Conservation (phyloP, 202 grass and related monocot species). For the Schoenoplectus triqueter region DNA sequence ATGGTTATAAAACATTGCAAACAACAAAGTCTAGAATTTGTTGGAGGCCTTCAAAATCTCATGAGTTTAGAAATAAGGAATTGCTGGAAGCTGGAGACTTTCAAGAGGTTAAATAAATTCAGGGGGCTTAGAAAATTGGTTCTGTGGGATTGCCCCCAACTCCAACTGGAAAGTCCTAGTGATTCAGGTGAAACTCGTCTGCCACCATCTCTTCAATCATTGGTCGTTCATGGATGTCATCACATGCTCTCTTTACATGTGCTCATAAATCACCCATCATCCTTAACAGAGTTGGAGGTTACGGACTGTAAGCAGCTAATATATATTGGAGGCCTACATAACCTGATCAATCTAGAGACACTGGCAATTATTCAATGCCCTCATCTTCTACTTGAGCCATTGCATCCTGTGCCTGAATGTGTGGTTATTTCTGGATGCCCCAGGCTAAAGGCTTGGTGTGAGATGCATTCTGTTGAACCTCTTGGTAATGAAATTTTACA, state of each 20-base stretch:
- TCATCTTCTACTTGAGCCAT: constrained; percentile 31
- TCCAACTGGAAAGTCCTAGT: constrained; percentile 2
- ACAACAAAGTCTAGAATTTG: constrained; percentile 6
- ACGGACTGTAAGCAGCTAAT: constrained; percentile 39
- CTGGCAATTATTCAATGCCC: constrained; percentile 36
- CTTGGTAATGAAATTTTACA: constrained; percentile 13
- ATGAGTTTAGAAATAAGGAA: constrained; percentile 39
- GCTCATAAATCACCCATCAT: background rate
- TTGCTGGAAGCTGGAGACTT: constrained; percentile 30
- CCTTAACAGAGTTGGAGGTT: constrained; percentile 40
- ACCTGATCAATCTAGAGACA: constrained; percentile 30
- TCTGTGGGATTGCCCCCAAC: constrained; percentile 40
- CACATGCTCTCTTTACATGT: constrained; percentile 35
- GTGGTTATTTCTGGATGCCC: constrained; percentile 38
- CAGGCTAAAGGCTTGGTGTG: constrained; percentile 46
- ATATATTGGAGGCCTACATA: background rate
- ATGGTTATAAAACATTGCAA: constrained; percentile 24
- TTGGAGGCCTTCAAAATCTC: background rate
- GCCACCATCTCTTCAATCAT: constrained; percentile 22
- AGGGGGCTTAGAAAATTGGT: constrained; percentile 19
- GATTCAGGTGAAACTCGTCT: background rate
- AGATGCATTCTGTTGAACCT: constrained; percentile 32
- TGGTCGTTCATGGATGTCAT: constrained; percentile 42
- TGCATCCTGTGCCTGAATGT: constrained; percentile 25
- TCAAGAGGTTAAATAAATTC: constrained; percentile 25